A percentile compares a stretch with the other conserved stretches of the same genome.
These are phyloP conservation scores for Platismatia glauca DNA, from an alignment of 495 filamentous ascomycete species.

Conservation along the genomic window DNA sequence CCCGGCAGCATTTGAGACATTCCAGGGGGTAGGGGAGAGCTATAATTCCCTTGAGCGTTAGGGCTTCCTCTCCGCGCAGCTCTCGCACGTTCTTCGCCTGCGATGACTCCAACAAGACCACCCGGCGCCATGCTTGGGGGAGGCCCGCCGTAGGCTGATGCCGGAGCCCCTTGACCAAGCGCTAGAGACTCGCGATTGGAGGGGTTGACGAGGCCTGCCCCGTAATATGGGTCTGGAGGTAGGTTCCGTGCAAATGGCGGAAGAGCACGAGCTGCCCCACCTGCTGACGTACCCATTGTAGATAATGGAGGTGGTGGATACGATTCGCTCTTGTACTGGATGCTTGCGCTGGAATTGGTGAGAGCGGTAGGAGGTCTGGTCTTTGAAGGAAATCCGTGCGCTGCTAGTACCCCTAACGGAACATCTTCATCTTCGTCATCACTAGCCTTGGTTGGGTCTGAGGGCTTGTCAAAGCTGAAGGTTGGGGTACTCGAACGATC, in stretches of 20 bases:
- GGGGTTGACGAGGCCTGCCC: constrained; percentile 68
- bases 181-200: constrained; percentile 69
- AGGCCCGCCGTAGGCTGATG: constrained; percentile 47
- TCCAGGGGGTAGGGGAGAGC: constrained; percentile 31
- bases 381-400: constrained; percentile 86
- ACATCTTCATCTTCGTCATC: constrained; percentile 80
- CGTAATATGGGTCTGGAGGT: constrained; percentile 82
- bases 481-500: constrained; percentile 28
- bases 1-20: constrained; percentile 31
- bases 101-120: constrained; percentile 87
- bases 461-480: constrained; percentile 31
- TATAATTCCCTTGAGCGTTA: constrained; percentile 46
- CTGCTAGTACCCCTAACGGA: constrained; percentile 78
- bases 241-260: constrained; percentile 83
- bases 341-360: constrained; percentile 41
- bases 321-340: constrained; percentile 26
- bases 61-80: constrained; percentile 75
- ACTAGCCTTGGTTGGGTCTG: constrained; percentile 37
- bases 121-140: constrained; percentile 48
- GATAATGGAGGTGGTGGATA: constrained; percentile 38
- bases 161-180: constrained; percentile 47
- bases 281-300: constrained; percentile 28
- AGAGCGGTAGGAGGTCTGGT: constrained; percentile 64
- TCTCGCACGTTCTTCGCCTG: constrained; percentile 66
- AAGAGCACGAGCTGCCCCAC: constrained; percentile 42